These are phyloP conservation scores for Colletotrichum costaricense DNA, from an alignment of 2,329 filamentous ascomycete genomes.

Conservation along the genomic window DNA sequence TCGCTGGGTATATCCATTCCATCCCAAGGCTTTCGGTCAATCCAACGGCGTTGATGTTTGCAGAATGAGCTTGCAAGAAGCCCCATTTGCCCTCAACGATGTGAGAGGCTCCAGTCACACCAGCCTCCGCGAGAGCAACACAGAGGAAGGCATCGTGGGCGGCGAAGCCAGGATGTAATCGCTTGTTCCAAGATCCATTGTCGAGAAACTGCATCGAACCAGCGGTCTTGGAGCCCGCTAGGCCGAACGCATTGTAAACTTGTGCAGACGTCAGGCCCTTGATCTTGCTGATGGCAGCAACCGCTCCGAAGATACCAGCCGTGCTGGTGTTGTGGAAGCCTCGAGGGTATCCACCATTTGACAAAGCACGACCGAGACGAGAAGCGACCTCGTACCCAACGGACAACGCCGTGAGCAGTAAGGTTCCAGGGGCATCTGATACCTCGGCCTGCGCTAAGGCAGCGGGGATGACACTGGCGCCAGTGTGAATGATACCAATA, in stretches of 20 bases:
- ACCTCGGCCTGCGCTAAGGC: conserved; percentile 41
- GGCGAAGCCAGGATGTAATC: conserved; percentile 43
- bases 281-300: conserved; percentile 41
- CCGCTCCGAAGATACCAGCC: conserved; percentile 42
- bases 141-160: conserved; percentile 43
- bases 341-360: conserved; percentile 39
- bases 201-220: conserved; percentile 45
- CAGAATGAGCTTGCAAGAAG: conserved; percentile 39
- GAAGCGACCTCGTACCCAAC: conserved; percentile 44
- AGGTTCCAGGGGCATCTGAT: background rate
- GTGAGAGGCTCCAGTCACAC: conserved; percentile 39
- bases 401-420: conserved; percentile 33
- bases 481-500: conserved; percentile 52
- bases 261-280: conserved; percentile 35
- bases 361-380: conserved; percentile 39
- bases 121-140: conserved; percentile 40
- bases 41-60: conserved; percentile 32
- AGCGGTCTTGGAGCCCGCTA: conserved; percentile 41
- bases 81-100: conserved; percentile 41
- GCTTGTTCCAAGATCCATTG: conserved; percentile 44
- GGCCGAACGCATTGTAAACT: conserved; percentile 40
- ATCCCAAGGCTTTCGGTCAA: conserved; percentile 23
- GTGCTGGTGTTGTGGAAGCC: conserved; percentile 44
- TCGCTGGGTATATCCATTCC: background rate
- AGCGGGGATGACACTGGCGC: conserved; percentile 51